These are phyloP conservation scores for Coemansia sp. DNA, from an alignment of 192 early-diverging fungal genomes.

Conservation along the genomic window DNA sequence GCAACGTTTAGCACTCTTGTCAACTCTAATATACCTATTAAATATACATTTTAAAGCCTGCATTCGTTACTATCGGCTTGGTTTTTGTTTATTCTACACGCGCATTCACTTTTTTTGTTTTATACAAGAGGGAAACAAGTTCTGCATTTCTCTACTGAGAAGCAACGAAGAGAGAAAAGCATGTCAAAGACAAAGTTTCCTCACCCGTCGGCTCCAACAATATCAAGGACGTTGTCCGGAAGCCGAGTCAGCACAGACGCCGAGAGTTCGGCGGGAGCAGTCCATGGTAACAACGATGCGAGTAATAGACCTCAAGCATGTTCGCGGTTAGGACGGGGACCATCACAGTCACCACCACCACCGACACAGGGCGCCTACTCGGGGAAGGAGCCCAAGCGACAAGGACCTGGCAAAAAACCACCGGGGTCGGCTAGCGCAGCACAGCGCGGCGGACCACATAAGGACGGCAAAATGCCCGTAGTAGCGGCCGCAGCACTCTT, in stretches of 20 bases:
- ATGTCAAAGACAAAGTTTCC: slow-evolving; percentile 54
- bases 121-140: not conserved
- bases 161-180: not conserved
- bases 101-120: not conserved
- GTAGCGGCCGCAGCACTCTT: not conserved
- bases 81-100: not conserved
- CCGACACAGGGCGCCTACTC: not conserved
- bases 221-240: slow-evolving; percentile 21
- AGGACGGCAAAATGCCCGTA: not conserved
- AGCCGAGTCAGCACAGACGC: slow-evolving; percentile 1
- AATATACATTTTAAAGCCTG: not conserved
- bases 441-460: not conserved
- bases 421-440: not conserved
- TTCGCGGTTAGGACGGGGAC: not conserved
- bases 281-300: not conserved
- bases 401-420: not conserved
- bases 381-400: not conserved
- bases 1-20: not conserved
- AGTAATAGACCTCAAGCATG: not conserved
- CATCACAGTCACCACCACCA: not conserved
- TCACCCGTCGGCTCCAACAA: slow-evolving; percentile 55
- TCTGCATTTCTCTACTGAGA: not conserved
- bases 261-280: not conserved
- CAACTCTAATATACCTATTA: not conserved
- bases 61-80: not conserved